Percentiles rank a stretch among this genome's conserved stretches.
phyloP scores from a whole-genome alignment of 768 basidiomycete species.

The Boletus sp. region DNA sequence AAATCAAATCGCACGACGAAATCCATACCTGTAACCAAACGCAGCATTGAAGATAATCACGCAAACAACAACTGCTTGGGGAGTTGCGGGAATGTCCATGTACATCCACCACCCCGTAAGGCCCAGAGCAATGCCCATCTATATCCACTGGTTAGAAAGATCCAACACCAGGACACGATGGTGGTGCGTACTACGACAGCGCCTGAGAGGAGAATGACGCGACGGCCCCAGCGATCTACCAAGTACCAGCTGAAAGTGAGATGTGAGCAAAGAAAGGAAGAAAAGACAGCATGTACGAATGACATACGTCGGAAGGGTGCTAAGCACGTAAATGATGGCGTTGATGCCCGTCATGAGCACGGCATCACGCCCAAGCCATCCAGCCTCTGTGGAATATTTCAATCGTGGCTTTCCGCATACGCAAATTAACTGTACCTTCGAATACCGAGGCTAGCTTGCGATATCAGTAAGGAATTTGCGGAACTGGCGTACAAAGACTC shows the following conservation, averaged over 20 bases:
- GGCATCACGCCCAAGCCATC: conserved; percentile 92
- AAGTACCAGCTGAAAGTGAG: conserved; percentile 74
- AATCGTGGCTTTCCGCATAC: background rate
- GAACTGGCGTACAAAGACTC: conserved; percentile 32
- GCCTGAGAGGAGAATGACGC: conserved; percentile 83
- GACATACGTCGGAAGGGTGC: conserved; percentile 81
- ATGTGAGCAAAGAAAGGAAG: conserved; percentile 2
- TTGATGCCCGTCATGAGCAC: conserved; percentile 97
- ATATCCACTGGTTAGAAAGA: conserved; percentile 2
- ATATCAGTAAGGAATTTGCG: conserved; percentile 9
- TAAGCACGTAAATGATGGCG: conserved; percentile 73
- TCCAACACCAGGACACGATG: background rate
- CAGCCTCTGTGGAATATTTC: conserved; percentile 62
- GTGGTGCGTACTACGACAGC: conserved; percentile 63
- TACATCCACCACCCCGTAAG: conserved; percentile 94
- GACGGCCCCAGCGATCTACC: conserved; percentile 87
- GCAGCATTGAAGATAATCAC: conserved; percentile 94
- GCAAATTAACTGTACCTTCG: conserved; percentile 55
- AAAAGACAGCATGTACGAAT: background rate
- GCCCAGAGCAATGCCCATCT: conserved; percentile 82
- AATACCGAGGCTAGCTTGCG: conserved; percentile 72
- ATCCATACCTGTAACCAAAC: conserved; percentile 76
- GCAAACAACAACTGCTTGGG: conserved; percentile 81
- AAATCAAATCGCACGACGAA: background rate
- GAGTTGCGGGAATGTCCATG: conserved; percentile 81